phyloP scores from a whole-genome alignment of 805 yeast species.

The Sugiyamaella chiloensis region DNA sequence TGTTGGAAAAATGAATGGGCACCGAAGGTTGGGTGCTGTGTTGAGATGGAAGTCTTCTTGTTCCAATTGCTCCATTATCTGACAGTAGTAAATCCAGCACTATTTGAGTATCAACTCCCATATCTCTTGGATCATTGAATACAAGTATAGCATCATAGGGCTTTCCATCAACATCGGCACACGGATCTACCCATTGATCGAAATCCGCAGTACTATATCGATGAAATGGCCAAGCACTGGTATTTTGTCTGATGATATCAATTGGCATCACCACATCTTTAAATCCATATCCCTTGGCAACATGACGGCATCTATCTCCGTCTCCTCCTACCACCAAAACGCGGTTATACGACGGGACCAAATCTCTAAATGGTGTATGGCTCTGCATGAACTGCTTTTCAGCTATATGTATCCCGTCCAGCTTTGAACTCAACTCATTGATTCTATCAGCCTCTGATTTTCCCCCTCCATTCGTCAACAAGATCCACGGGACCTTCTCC shows the following conservation, averaged over 20 bases:
- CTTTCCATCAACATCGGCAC: constrained; percentile 22
- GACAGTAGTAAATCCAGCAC: constrained; percentile 68
- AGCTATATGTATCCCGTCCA: constrained; percentile 44
- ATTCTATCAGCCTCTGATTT: constrained; percentile 61
- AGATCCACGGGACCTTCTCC: constrained; percentile 66
- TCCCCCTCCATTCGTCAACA: constrained; percentile 92
- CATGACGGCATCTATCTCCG: constrained; percentile 62
- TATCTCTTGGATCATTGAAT: constrained; percentile 85
- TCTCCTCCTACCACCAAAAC: constrained; percentile 86
- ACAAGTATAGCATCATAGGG: constrained; percentile 75
- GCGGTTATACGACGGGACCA: constrained; percentile 50
- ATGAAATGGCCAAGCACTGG: constrained; percentile 67
- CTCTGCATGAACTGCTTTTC: constrained; percentile 73
- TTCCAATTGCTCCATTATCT: constrained; percentile 60
- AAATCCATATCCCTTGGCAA: constrained; percentile 77
- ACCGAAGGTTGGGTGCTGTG: constrained; percentile 45
- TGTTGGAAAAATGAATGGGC: constrained; percentile 76
- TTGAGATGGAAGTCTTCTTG: constrained; percentile 39
- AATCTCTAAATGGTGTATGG: constrained; percentile 77
- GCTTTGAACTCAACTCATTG: constrained; percentile 44
- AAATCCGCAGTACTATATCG: constrained; percentile 47
- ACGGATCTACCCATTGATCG: constrained; percentile 40
- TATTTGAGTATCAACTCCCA: constrained; percentile 81
- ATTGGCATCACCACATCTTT: constrained; percentile 67
- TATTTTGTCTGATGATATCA: constrained; percentile 59